These are phyloP conservation scores for Metschnikowia arizonensis DNA, from an alignment of 805 yeast genomes.

Conservation along the genomic window DNA sequence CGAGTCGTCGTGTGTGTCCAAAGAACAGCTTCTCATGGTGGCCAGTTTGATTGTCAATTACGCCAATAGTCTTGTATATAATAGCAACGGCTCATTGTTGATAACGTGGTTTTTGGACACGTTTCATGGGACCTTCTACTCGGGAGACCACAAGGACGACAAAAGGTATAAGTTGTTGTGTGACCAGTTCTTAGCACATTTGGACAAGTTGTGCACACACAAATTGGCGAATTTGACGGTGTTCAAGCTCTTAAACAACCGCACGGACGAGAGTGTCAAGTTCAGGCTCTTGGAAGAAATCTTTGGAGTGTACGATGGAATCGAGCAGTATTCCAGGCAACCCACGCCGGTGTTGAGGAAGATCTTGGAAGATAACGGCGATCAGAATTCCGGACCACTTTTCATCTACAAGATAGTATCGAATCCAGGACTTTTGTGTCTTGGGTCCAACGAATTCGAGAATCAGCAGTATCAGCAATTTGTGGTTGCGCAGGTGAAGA, in stretches of 20 bases:
- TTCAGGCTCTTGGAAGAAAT: slow-evolving; percentile 58
- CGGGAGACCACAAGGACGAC: slow-evolving; percentile 34
- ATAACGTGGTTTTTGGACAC: slow-evolving; percentile 95
- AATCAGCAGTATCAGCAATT: slow-evolving; percentile 45
- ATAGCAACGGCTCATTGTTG: slow-evolving; percentile 82
- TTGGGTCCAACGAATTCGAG: slow-evolving; percentile 17
- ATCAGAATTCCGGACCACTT: slow-evolving; percentile 47
- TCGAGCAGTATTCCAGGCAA: slow-evolving; percentile 14
- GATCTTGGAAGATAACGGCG: slow-evolving; percentile 61
- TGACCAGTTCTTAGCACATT: slow-evolving; percentile 54
- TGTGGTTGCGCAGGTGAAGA: slow-evolving; percentile 58
- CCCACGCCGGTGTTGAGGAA: slow-evolving; percentile 41
- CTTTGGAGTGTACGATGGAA: slow-evolving; percentile 47
- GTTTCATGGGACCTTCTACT: slow-evolving; percentile 19
- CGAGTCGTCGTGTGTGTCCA: slow-evolving; percentile 25
- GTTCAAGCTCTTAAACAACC: slow-evolving; percentile 67
- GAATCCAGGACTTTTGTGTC: slow-evolving; percentile 52
- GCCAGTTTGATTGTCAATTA: slow-evolving; percentile 75
- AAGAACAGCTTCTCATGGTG: slow-evolving; percentile 65
- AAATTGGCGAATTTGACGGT: slow-evolving; percentile 82
- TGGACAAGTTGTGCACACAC: slow-evolving; percentile 66
- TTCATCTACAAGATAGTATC: slow-evolving; percentile 78
- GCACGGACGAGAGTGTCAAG: slow-evolving; percentile 62
- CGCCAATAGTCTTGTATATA: slow-evolving; percentile 73
- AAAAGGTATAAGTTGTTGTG: slow-evolving; percentile 61